These are phyloP conservation scores for Epichloe coenophiala DNA, from an alignment of 2,329 filamentous ascomycete species.

Conservation along the genomic window DNA sequence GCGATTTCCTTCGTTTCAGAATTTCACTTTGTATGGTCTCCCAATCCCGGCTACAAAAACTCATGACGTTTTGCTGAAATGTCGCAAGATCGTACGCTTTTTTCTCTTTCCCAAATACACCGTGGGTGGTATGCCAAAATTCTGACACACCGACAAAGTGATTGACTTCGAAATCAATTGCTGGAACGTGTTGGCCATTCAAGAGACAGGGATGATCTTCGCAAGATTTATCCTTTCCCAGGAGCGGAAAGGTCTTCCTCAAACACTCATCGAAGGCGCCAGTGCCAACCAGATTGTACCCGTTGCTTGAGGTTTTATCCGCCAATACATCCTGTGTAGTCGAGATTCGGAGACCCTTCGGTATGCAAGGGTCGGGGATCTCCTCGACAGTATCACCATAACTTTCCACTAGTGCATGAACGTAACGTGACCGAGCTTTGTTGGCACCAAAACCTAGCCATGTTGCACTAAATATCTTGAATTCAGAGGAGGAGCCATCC, in stretches of 20 bases:
- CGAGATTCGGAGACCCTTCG: constrained; percentile 59
- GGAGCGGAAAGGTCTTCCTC: constrained; percentile 64
- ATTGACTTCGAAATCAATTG: constrained; percentile 93
- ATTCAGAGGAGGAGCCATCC: constrained; percentile 63
- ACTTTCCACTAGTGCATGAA: constrained; percentile 60
- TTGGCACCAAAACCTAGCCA: constrained; percentile 98
- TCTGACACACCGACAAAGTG: constrained; percentile 97
- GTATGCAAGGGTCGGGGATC: constrained; percentile 83
- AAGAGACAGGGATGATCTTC: constrained; percentile 73
- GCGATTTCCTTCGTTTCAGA: constrained; percentile 52
- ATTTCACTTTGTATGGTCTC: constrained; percentile 55
- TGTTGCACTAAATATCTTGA: constrained; percentile 86
- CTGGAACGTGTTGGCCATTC: constrained; percentile 82
- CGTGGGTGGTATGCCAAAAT: constrained; percentile 97
- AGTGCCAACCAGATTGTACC: constrained; percentile 59
- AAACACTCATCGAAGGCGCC: constrained; percentile 81
- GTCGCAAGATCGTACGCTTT: constrained; percentile 82
- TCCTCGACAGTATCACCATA: constrained; percentile 48
- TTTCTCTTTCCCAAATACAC: constrained; percentile 69
- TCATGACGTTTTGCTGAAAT: constrained; percentile 72
- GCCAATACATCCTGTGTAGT: constrained; percentile 44
- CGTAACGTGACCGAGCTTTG: constrained; percentile 72
- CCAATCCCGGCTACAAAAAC: constrained; percentile 83
- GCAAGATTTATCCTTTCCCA: constrained; percentile 83
- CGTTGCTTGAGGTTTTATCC: constrained; percentile 16